phyloP scores from a whole-genome alignment of 1,139 yeast genomes.

The Wickerhamomyces sp. region DNA sequence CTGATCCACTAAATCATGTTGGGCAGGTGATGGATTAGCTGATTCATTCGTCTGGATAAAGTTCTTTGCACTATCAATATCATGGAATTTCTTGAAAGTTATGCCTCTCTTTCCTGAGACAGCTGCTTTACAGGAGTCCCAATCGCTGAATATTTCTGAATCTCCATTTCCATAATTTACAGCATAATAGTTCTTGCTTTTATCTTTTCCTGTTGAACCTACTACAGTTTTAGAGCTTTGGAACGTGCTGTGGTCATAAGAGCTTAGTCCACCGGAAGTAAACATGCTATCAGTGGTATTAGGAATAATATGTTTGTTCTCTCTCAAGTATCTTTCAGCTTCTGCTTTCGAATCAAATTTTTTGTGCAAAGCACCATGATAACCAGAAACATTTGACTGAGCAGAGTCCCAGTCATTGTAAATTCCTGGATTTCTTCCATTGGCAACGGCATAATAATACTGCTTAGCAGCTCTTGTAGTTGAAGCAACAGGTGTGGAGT shows the following conservation, averaged over 20 bases:
- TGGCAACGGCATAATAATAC: slow-evolving; percentile 52
- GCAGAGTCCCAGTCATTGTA: slow-evolving; percentile 50
- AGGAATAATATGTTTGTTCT: neutral
- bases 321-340: slow-evolving; percentile 38
- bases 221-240: neutral
- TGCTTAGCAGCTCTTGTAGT: neutral
- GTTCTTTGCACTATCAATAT: slow-evolving; percentile 32
- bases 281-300: no score
- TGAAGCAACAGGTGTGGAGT: slow-evolving; percentile 1
- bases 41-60: slow-evolving; percentile 25
- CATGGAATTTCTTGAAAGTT: slow-evolving; percentile 41
- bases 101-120: slow-evolving; percentile 45
- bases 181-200: slow-evolving; percentile 23
- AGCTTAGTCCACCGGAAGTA: no score
- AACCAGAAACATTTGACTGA: slow-evolving; percentile 45
- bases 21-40: neutral
- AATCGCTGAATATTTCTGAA: slow-evolving; percentile 35
- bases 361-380: slow-evolving; percentile 49
- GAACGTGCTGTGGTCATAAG: neutral
- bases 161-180: slow-evolving; percentile 38
- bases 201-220: neutral
- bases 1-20: neutral
- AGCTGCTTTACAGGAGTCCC: slow-evolving; percentile 43
- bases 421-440: slow-evolving; percentile 50
- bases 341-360: slow-evolving; percentile 43